These are phyloP conservation scores for Cenchrus fungigraminus DNA, from an alignment of 176 grass and related monocot species.

Conservation along the genomic window DNA sequence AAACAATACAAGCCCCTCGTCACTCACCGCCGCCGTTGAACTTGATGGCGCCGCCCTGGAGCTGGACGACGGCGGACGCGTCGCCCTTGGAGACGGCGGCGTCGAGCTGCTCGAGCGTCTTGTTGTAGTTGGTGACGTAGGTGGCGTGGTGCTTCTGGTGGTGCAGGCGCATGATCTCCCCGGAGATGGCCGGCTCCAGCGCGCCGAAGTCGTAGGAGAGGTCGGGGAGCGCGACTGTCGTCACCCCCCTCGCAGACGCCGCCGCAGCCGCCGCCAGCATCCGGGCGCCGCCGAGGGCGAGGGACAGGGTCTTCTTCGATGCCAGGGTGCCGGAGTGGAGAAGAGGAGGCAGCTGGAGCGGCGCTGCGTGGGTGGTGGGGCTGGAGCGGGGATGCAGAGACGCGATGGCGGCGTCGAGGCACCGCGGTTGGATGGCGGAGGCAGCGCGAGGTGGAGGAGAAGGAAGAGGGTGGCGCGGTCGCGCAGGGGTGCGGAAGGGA, in stretches of 20 bases:
- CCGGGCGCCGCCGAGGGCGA: constrained; percentile 33
- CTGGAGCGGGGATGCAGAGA: too few relatives aligned
- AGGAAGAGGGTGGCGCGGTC: too few relatives aligned
- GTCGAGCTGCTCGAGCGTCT: constrained; percentile 94
- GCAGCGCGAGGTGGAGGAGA: too few relatives aligned
- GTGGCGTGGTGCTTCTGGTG: too few relatives aligned
- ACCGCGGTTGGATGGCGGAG: too few relatives aligned
- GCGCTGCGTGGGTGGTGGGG: too few relatives aligned
- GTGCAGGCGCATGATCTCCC: too few relatives aligned
- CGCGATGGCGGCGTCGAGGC: too few relatives aligned
- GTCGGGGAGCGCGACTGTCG: constrained; percentile 48
- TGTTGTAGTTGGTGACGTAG: constrained; percentile 75
- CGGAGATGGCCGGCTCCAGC: too few relatives aligned
- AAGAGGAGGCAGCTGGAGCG: constrained; percentile 19
- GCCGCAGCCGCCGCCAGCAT: constrained; percentile 8
- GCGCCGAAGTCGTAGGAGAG: too few relatives aligned
- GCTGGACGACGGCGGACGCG: constrained; percentile 56
- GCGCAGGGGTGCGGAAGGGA: too few relatives aligned
- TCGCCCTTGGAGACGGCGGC: constrained; percentile 76
- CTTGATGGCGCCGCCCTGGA: constrained; percentile 88
- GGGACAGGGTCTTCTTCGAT: constrained; percentile 55
- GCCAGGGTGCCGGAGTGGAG: constrained; percentile 49
- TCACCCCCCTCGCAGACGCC: too few relatives aligned
- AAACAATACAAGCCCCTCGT: not conserved
- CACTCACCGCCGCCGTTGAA: constrained; percentile 94